Evolutionary conservation across 2,329 filamentous ascomycete genomes (phyloP), one percentile per base, ranked within the genome.

Genomic region (Aureobasidium sp.): DNA sequence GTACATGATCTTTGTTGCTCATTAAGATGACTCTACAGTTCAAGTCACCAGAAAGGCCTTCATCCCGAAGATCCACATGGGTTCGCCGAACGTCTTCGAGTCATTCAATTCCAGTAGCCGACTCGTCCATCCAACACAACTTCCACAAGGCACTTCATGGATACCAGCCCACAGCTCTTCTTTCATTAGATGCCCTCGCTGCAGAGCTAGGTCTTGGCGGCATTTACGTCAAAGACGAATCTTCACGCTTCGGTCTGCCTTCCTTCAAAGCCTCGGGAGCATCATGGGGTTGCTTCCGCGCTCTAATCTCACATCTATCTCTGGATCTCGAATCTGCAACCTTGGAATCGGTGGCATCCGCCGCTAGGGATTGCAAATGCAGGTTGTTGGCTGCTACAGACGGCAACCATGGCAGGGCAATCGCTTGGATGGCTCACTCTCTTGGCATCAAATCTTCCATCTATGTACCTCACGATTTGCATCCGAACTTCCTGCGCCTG

Each of bases 241-340:
- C 81, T 29, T 76, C 74, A 57, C 81, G 88, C 5, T 82, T 90
- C 38, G 84, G 85, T 0, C 77, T 92, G 1, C 86, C 87, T 0
- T 81, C 88, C 0, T 93, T 92, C 77, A 94, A 94, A 71, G 88
- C 92, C 46, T 79, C 92, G 0, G 89, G 89, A 21, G 88, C 89
- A 0, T 88, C 86, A 0, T 93, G 87, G 87, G 87, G 82, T 0
- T 79, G 82, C 3, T 86, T 83, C 65, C 79, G 81, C 7, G 82
- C 85, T 15, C 67, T 89, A 1, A 25, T 37, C 19, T 31, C 37
- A n/a, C 40, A 46, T 3, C 9, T 55, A 5, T 17, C 11, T 2
- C n/a, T 54, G 23, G 29, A 46, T 4, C 21, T 40, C 4, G 38
- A 11, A 2, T 13, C 40, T 25, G 27, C 53, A 3, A 40, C 58